These are phyloP conservation scores for Phyllostachys edulis DNA, from an alignment of 176 grass and related monocot species.

Conservation along the genomic window DNA sequence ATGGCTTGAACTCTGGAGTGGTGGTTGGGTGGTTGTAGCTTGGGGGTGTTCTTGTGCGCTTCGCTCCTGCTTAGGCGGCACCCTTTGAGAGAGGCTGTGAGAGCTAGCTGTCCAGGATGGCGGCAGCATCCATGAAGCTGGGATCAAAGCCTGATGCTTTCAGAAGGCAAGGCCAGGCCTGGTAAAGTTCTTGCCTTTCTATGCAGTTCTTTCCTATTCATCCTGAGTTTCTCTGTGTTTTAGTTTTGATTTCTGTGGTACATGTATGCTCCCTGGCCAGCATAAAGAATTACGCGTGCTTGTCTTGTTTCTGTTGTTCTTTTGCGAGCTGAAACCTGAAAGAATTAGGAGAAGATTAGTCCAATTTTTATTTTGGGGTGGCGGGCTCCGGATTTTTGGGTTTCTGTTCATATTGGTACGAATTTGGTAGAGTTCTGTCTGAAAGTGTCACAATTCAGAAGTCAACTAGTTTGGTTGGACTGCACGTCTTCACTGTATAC, in stretches of 20 bases:
- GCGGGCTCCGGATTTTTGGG: not conserved
- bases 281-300: not conserved
- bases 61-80: not conserved
- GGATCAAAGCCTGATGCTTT: slow-evolving; percentile 83
- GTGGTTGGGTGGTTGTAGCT: not conserved
- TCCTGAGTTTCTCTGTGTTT: not conserved
- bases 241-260: not conserved
- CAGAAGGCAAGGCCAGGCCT: slow-evolving; percentile 78
- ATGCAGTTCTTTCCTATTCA: not conserved
- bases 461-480: slow-evolving; percentile 6
- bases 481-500: not conserved
- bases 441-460: not conserved
- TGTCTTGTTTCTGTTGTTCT: slow-evolving; percentile 28
- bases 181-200: slow-evolving; percentile 35
- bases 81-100: not conserved
- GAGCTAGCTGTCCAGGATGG: slow-evolving; percentile 34
- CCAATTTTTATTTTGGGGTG: not conserved
- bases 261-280: not conserved
- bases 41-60: not conserved
- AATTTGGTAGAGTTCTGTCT: not conserved
- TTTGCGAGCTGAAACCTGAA: slow-evolving; percentile 1
- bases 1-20: slow-evolving; percentile 39
- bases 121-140: slow-evolving; percentile 54
- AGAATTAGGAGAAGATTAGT: not conserved
- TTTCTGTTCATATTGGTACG: slow-evolving; percentile 12